Evolutionary conservation across 139 green algal genomes (phyloP), one percentile per base, ranked within the genome.

Genomic region (Volvox reticuliferus): DNA sequence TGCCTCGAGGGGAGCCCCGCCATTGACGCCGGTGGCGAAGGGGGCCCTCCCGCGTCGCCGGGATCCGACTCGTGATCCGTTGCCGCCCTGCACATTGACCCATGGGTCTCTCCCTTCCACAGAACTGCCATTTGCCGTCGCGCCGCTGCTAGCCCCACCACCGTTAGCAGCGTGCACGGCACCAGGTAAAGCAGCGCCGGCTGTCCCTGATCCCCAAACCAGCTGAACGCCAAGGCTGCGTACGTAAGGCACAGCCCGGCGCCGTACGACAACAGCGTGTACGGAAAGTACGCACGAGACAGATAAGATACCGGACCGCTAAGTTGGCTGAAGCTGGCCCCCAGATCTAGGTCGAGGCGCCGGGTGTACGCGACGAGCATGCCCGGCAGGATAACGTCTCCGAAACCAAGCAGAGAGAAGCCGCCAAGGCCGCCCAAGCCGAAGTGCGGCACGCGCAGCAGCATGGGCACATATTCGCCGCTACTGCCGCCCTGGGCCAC

Each of bases 171-270:
- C 30, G 96, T 99, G 89, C 95, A 97, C 0, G 98, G 98, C 24
- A 99, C 96, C 21, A 99, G 82, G 81, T 99, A 99, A 61, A 99
- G 93, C 89, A 99, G 95, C 32, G 98, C 97, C 2, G 98, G 98
- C 92, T 99, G 98, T 0, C 98, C 98, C 79, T 96, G 88, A 68
- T 94, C 94, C 1, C 94, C 94, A 88, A 96, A 96, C 91, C 91
- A 94, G 32, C 90, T 81, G 73, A 94, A 93, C 61, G 93, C 88
- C 14, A 99, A 93, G 50, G 97, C 98, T 0, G 82, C 83, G 91
- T 99, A 99, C 5, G 98, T 99, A 28, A 97, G 78, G 62, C 96
- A 13, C 76, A 99, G 92, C 5, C 98, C 98, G 0, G 91, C 65
- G 0, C 55, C 95, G 87, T 99, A 99, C 24, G 88, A 26, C 0